Conservation (phyloP, 306 rosid species). For the Trichosanthes cucumerina region DNA sequence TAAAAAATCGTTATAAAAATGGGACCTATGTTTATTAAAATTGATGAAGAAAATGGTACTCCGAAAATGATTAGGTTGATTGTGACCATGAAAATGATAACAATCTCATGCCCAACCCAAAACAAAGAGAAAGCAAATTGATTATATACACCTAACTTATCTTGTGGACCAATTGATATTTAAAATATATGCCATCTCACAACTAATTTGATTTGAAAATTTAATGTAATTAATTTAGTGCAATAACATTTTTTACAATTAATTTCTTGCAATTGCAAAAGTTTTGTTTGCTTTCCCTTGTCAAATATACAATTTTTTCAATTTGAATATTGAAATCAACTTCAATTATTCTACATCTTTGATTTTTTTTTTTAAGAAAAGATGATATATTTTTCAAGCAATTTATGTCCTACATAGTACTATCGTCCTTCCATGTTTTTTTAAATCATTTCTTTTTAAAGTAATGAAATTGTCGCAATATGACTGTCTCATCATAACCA, state of each 20-base stretch:
- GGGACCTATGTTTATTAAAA: neutral
- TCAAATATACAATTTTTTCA: no score
- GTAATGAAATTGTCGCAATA: no score
- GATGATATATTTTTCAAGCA: neutral
- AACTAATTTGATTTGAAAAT: neutral
- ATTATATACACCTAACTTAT: neutral
- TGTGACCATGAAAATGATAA: neutral
- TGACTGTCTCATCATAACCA: no score
- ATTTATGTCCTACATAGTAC: neutral
- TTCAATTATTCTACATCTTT: neutral
- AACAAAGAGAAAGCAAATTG: neutral
- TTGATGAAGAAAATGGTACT: neutral
- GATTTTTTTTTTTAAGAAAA: no score
- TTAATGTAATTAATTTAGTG: neutral
- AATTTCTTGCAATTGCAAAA: no score
- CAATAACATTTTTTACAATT: no score
- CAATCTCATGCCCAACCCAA: neutral
- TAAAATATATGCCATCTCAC: neutral
- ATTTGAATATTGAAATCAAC: neutral
- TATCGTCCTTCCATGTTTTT: neutral
- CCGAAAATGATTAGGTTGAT: neutral
- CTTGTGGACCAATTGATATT: neutral
- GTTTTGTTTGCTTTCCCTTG: no score
- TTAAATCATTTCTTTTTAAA: neutral
- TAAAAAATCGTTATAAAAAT: no score